A percentile compares a stretch with the other conserved stretches of the same genome.
phyloP scores from a whole-genome alignment of 2,329 filamentous ascomycete genomes.

The Aureobasidium subglaciale region DNA sequence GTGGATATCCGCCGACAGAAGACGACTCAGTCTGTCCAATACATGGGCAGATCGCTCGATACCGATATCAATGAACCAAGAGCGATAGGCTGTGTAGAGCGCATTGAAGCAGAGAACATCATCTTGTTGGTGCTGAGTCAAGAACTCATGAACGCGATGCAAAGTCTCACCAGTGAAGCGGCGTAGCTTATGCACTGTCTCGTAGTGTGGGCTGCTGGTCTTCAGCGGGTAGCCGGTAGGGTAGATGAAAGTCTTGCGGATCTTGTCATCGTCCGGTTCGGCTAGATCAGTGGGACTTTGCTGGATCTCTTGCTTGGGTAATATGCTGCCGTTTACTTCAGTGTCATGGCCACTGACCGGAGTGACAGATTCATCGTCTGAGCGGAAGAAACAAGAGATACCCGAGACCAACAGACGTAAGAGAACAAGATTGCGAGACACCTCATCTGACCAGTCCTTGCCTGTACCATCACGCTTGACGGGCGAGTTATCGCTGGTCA shows the following conservation, averaged over 20 bases:
- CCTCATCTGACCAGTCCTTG: conserved; percentile 98
- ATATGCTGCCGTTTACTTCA: conserved; percentile 21
- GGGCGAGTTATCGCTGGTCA: conserved; percentile 74
- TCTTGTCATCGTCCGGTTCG: conserved; percentile 69
- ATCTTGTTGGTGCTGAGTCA: conserved; percentile 80
- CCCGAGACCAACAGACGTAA: conserved; percentile 85
- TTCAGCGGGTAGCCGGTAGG: conserved; percentile 77
- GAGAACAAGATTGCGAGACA: conserved; percentile 81
- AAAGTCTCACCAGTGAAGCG: conserved; percentile 73
- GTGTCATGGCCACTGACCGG: conserved; percentile 27
- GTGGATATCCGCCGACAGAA: conserved; percentile 79
- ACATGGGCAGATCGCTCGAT: conserved; percentile 93
- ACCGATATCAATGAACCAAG: conserved; percentile 96
- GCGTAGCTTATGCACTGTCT: conserved; percentile 70
- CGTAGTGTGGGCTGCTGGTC: conserved; percentile 58
- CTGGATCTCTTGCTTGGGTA: conserved; percentile 37
- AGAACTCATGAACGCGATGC: conserved; percentile 76
- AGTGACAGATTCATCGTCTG: conserved; percentile 39
- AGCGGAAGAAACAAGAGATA: conserved; percentile 82
- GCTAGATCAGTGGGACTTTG: conserved; percentile 50
- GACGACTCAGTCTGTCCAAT: conserved; percentile 74
- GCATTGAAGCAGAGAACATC: conserved; percentile 94
- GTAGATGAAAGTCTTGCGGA: conserved; percentile 82
- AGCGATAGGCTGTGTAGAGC: conserved; percentile 83
- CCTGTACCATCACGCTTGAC: conserved; percentile 91